Conservation (phyloP, 495 filamentous ascomycete species). For the Wilcoxina mikolae region DNA sequence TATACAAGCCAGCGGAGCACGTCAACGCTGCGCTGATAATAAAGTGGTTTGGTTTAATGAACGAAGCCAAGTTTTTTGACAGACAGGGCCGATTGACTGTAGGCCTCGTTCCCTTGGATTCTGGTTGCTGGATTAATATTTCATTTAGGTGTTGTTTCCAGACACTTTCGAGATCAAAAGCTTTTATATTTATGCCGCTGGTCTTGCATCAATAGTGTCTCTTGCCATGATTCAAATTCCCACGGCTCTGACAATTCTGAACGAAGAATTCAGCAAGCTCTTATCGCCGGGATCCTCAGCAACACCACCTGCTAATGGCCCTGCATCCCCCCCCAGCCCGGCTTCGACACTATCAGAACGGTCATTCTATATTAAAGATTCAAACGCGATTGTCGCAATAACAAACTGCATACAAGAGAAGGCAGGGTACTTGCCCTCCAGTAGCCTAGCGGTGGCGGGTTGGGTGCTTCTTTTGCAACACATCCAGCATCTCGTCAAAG, state of each 20-base stretch:
- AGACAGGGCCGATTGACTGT: not conserved
- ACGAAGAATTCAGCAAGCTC: conserved; percentile 27
- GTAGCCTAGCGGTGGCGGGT: conserved; percentile 7
- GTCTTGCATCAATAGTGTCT: conserved; percentile 56
- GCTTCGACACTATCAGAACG: conserved; percentile 11
- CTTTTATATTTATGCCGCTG: conserved; percentile 47
- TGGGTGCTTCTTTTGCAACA: conserved; percentile 21
- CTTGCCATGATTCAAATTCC: conserved; percentile 59
- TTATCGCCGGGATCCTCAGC: conserved; percentile 23
- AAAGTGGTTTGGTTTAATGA: conserved; percentile 61
- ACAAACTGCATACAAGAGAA: conserved; percentile 15
- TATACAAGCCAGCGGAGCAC: conserved; percentile 40
- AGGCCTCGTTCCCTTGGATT: not conserved
- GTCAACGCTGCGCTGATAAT: conserved; percentile 46
- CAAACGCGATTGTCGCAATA: conserved; percentile 18
- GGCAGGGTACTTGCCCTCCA: conserved; percentile 14
- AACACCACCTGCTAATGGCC: conserved; percentile 21
- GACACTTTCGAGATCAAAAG: conserved; percentile 36
- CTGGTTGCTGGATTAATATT: conserved; percentile 2
- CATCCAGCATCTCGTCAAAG: conserved; percentile 18
- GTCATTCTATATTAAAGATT: conserved; percentile 23
- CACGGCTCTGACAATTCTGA: conserved; percentile 27
- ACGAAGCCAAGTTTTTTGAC: conserved; percentile 28
- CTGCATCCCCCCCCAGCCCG: conserved; percentile 11
- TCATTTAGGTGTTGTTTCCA: conserved; percentile 18